Base-by-base conservation (phyloP, 164 flowering plant species). In the Paratinospora sagittata region DNA sequence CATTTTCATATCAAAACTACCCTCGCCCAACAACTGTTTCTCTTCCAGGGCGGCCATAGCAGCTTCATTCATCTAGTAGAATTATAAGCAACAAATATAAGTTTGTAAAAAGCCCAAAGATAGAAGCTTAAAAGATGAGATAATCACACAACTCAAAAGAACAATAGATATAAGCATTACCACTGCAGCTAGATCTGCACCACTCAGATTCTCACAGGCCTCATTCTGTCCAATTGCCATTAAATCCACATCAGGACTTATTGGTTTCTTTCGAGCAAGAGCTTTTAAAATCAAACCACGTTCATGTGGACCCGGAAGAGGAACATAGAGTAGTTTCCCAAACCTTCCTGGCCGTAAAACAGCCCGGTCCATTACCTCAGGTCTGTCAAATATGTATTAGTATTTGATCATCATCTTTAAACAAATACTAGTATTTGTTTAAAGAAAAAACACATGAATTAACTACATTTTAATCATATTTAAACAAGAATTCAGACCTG, bases 121-220 rank as follows among this genome's bases (percentile, higher is more conserved):
- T 6, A 34, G 21, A 9, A 8, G 10, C 58, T 33, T 33, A n/a
- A 65, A 14, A 61, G 10, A 23, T 19, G 41, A 71, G 41, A 34
- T 19, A 13, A 62, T 19, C 23, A 39, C 61, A 47, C 30, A 4
- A 14, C 34, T 24, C 39, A 26, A 27, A 2, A 62, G 55, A 63
- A 26, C 8, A 55, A 17, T 52, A 30, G 60, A n/a, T 12, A 72
- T 17, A 16, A 60, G 64, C 88, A 67, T 30, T 70, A 94, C 99
- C 93, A 92, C 74, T 66, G 84, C 85, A 43, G 87, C 74, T 71
- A 95, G 96, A 77, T 95, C 97, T n/a, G 97, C 97, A 6, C 99
- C 99, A 78, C 97, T 92, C 3, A 92, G 80, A 76, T 86, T 84
- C 58, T 90, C 82, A 77, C 96, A 91, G 64, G 85, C 83, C 57